A percentile compares a stretch with the other conserved stretches of the same genome.
phyloP scores from a whole-genome alignment of 1,284 basidiomycete species.

The Ceratobasidium sp. region DNA sequence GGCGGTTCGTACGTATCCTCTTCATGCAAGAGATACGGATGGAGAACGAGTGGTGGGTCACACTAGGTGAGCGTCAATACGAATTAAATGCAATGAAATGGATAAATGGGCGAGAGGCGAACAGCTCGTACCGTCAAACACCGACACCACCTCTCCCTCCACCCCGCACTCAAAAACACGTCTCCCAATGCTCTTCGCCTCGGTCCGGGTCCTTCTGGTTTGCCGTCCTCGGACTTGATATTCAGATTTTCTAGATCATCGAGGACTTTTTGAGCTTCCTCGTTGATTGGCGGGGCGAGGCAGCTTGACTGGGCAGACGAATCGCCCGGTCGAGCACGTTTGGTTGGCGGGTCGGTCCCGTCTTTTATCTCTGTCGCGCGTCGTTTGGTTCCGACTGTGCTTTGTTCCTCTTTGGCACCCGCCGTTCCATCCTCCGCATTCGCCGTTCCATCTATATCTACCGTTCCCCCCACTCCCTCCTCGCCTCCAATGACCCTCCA shows the following conservation, averaged over 20 bases:
- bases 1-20: constrained; percentile 83
- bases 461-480: constrained; percentile 50
- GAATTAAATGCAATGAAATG: constrained; percentile 54
- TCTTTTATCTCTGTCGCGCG: constrained; percentile 35
- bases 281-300: constrained; percentile 44
- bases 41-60: constrained; percentile 44
- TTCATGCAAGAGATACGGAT: constrained; percentile 65
- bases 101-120: constrained; percentile 15
- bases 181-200: constrained; percentile 61
- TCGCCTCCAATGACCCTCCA: constrained; percentile 49
- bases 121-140: constrained; percentile 59
- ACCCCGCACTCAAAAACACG: constrained; percentile 72
- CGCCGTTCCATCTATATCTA: neutral
- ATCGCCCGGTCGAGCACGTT: constrained; percentile 43
- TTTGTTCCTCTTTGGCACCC: constrained; percentile 48
- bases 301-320: constrained; percentile 4
- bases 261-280: constrained; percentile 44
- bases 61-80: constrained; percentile 39
- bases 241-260: neutral
- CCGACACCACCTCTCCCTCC: constrained; percentile 74
- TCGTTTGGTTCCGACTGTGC: constrained; percentile 13
- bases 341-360: constrained; percentile 49
- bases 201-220: constrained; percentile 16
- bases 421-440: constrained; percentile 37
- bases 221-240: constrained; percentile 31